Conservation (phyloP, 768 basidiomycete species). For the Cantharellus anzutake region DNA sequence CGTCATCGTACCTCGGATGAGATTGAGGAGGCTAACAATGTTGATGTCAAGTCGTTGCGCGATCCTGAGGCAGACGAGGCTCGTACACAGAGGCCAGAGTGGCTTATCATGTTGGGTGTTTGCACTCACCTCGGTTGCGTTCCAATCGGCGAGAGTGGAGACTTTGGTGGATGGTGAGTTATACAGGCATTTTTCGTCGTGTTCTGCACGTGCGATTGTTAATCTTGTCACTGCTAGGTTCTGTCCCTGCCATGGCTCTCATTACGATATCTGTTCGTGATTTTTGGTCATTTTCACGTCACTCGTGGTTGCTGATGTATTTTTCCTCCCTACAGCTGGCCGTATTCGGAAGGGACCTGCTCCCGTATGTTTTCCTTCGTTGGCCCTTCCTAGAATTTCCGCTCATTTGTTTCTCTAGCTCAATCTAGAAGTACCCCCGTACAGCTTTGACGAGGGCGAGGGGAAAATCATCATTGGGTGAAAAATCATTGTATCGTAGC, state of each 20-base stretch:
- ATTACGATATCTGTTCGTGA: constrained; percentile 81
- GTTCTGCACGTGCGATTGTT: neutral
- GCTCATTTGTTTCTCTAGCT: constrained; percentile 28
- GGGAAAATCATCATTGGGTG: constrained; percentile 79
- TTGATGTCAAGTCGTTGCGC: constrained; percentile 72
- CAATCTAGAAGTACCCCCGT: constrained; percentile 83
- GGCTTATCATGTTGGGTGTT: constrained; percentile 83
- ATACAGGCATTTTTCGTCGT: neutral
- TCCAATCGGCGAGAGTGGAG: constrained; percentile 92
- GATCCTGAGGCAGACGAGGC: constrained; percentile 86
- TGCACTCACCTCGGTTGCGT: constrained; percentile 99
- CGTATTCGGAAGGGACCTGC: constrained; percentile 93
- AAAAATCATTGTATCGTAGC: neutral
- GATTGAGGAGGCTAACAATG: constrained; percentile 76
- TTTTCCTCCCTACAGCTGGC: constrained; percentile 38
- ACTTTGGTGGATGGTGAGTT: constrained; percentile 88
- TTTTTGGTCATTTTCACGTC: neutral
- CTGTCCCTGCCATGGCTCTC: constrained; percentile 98
- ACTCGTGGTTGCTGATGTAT: constrained; percentile 3
- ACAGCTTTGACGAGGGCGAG: constrained; percentile 76
- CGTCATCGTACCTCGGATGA: constrained; percentile 84
- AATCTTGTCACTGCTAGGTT: constrained; percentile 29
- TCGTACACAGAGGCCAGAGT: constrained; percentile 86
- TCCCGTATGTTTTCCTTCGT: constrained; percentile 43
- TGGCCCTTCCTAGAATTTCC: constrained; percentile 1